Evolutionary conservation across 1,284 basidiomycete species (phyloP), one percentile per base, ranked within the genome.

Genomic region (Meira miltonrushii): DNA sequence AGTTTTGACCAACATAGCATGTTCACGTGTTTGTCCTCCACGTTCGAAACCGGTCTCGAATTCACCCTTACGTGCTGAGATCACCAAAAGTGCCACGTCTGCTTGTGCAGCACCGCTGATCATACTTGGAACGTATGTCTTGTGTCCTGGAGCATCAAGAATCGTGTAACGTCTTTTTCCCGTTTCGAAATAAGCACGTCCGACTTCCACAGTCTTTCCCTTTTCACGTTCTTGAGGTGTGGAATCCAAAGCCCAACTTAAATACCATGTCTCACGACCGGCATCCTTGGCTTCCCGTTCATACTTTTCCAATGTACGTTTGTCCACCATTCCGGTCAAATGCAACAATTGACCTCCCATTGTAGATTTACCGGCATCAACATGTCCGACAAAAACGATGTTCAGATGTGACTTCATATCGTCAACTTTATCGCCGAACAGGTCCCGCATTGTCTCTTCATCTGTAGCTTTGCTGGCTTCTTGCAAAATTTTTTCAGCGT

Each of bases 11-110:
- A 78, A 66, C 61, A 78, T 68, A 25, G 71, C 75, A 56, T 78
- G 75, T 67, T 78, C 75, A 19, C 94, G 83, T n/a, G 93, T 98
- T 81, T 98, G 94, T 0, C 94, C 94, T 33, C 90, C 90, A 13
- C 88, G 84, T 46, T 92, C 87, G 71, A 98, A 98, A 0, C 94
- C 94, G 21, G 91, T 87, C 79, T 98, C 94, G 67, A 98, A 98
- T 70, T 92, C 92, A 21, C 94, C 94, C 0, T 83, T 86, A 2
- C 87, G 83, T 7, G 92, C 88, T 78, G 96, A 95, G 19, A 98
- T 86, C 5, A 98, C 94, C n/a, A 98, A 84, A 4, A 98, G 80
- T 0, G 94, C 93, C 39, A 90, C 92, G 71, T 98, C 94, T 0
- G 95, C 95, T 80, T 97, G 94, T 0, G 93, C 87, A 1, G 94